A percentile compares a stretch with the other conserved stretches of the same genome.
These are phyloP conservation scores for Gracilaria gracilis DNA, from an alignment of 23 red algal genomes.

Conservation along the genomic window DNA sequence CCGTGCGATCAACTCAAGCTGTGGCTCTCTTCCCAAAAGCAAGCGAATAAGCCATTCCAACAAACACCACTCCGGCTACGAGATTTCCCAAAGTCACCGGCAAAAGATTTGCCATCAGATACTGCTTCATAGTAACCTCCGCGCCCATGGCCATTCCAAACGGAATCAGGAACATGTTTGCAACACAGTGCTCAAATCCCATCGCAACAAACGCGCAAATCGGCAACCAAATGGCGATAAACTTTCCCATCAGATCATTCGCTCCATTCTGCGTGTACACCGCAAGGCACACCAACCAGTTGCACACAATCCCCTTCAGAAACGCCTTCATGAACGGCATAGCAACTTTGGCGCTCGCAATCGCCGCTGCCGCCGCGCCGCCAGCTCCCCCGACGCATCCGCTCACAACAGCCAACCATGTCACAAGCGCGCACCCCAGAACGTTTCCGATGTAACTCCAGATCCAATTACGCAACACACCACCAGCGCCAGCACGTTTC, in stretches of 20 bases:
- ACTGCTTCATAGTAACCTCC: slow-evolving; percentile 45
- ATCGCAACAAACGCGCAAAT: slow-evolving; percentile 74
- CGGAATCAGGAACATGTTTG: slow-evolving; percentile 89
- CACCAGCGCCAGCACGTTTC: neutral
- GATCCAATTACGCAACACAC: slow-evolving; percentile 56
- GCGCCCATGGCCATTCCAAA: slow-evolving; percentile 79
- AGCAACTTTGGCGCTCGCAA: slow-evolving; percentile 46
- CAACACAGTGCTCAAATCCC: slow-evolving; percentile 82
- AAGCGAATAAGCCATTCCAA: slow-evolving; percentile 43
- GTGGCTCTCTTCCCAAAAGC: slow-evolving; percentile 53
- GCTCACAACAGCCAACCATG: slow-evolving; percentile 37
- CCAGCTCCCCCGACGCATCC: slow-evolving; percentile 45
- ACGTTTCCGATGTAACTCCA: slow-evolving; percentile 73
- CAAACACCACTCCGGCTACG: slow-evolving; percentile 60
- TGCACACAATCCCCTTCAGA: slow-evolving; percentile 70
- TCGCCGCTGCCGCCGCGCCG: slow-evolving; percentile 45
- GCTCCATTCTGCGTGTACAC: slow-evolving; percentile 65
- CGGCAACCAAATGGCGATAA: slow-evolving; percentile 59
- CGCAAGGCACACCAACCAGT: slow-evolving; percentile 83
- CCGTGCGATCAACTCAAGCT: neutral
- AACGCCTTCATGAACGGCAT: slow-evolving; percentile 69
- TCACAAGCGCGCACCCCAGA: slow-evolving; percentile 54
- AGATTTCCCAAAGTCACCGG: slow-evolving; percentile 88
- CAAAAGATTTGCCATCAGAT: slow-evolving; percentile 73
- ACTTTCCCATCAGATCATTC: slow-evolving; percentile 67